phyloP scores from a whole-genome alignment of 305 asterid genomes.

The Fraxinus albicans region DNA sequence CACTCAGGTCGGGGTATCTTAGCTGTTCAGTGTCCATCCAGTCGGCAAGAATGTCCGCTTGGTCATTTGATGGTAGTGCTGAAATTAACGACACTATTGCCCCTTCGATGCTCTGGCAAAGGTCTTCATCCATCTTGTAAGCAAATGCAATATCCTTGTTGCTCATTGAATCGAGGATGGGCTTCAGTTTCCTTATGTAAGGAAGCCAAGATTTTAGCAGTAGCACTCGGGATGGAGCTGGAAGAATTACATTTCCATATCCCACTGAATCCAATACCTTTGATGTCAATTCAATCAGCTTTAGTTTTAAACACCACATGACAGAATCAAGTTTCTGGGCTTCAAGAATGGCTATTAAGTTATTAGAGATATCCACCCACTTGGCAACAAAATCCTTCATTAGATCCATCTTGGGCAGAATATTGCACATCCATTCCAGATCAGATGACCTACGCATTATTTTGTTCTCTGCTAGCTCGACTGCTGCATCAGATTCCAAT shows the following conservation, averaged over 20 bases:
- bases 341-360: slow-evolving; percentile 30
- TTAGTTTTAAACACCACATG: slow-evolving; percentile 55
- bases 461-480: slow-evolving; percentile 28
- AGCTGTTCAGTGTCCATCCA: slow-evolving; percentile 61
- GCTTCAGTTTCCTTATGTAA: slow-evolving; percentile 57
- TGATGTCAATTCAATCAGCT: slow-evolving; percentile 54
- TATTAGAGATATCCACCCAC: slow-evolving; percentile 55
- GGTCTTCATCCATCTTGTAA: slow-evolving; percentile 63
- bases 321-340: slow-evolving; percentile 39
- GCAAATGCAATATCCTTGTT: slow-evolving; percentile 38
- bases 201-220: slow-evolving; percentile 71
- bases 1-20: slow-evolving; percentile 74
- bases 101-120: slow-evolving; percentile 69
- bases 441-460: slow-evolving; percentile 38
- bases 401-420: slow-evolving; percentile 57
- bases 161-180: slow-evolving; percentile 42
- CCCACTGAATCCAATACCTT: slow-evolving; percentile 78
- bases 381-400: slow-evolving; percentile 58
- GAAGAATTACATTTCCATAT: slow-evolving; percentile 65
- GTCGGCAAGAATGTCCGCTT: slow-evolving; percentile 63
- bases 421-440: slow-evolving; percentile 72
- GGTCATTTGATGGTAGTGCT: slow-evolving; percentile 68
- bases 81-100: slow-evolving; percentile 65
- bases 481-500: slow-evolving; percentile 26
- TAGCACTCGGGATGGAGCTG: slow-evolving; percentile 51